phyloP scores from a whole-genome alignment of 306 rosid genomes.

The Dalbergia cultrata region DNA sequence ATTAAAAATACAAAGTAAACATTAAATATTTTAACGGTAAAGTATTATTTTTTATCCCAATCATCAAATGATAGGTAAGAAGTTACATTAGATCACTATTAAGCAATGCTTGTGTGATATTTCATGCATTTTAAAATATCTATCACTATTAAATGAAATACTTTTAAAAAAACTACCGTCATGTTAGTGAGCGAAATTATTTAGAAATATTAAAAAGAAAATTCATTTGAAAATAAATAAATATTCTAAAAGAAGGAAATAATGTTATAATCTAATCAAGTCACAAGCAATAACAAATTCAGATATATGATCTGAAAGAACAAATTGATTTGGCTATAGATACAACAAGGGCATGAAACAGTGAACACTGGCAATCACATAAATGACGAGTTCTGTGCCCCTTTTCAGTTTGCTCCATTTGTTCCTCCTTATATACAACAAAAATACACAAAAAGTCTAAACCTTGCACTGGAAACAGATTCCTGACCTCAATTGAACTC shows the following conservation, averaged over 20 bases:
- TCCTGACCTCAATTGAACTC: neutral
- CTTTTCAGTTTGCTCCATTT: neutral
- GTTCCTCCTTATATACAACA: neutral
- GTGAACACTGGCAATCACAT: neutral
- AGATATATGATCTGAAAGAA: constrained; percentile 7
- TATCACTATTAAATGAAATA: too few species aligned
- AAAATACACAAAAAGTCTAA: constrained; percentile 11
- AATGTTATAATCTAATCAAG: neutral
- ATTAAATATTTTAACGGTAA: too few species aligned
- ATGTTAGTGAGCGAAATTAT: too few species aligned
- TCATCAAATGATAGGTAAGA: neutral
- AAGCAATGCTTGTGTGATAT: neutral
- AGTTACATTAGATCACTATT: neutral
- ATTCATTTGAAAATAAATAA: too few species aligned
- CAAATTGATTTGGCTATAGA: constrained; percentile 22
- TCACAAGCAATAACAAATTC: neutral
- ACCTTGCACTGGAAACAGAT: neutral
- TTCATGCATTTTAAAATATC: too few species aligned
- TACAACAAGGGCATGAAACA: neutral
- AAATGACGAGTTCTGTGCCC: neutral
- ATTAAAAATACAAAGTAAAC: too few species aligned
- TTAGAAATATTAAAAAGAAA: too few species aligned
- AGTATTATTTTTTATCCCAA: neutral
- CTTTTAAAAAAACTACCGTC: too few species aligned
- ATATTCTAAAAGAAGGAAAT: too few species aligned